Conservation (phyloP, 208 protist genomes). For the Trypanosoma cruzi region DNA sequence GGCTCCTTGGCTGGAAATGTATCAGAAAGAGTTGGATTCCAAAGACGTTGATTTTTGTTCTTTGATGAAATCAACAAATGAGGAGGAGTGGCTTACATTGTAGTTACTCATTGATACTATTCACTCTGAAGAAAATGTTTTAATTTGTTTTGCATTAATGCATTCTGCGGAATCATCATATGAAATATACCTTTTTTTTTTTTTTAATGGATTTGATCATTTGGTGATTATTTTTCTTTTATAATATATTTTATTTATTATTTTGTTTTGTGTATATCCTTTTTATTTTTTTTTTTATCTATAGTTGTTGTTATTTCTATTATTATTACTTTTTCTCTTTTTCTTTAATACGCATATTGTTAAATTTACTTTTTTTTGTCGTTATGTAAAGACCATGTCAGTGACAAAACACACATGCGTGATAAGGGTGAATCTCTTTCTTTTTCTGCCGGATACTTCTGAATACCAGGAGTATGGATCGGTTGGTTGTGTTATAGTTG, state of each 20-base stretch:
- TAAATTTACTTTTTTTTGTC: constrained; percentile 7
- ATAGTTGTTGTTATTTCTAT: constrained; percentile 23
- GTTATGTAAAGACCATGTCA: constrained; percentile 18
- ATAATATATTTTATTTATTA: neutral
- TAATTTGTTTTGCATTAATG: constrained; percentile 4
- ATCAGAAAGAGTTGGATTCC: constrained; percentile 76
- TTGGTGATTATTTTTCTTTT: neutral
- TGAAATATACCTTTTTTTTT: neutral
- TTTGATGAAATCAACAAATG: constrained; percentile 61
- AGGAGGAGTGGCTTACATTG: constrained; percentile 83
- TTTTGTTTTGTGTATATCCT: neutral
- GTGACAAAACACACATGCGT: constrained; percentile 51
- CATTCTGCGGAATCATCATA: neutral
- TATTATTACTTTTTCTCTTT: constrained; percentile 25
- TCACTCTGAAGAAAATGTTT: neutral
- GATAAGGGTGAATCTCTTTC: constrained; percentile 47
- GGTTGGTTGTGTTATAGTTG: constrained; percentile 64
- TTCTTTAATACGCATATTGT: too few species aligned
- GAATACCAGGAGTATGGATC: constrained; percentile 60
- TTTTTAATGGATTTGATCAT: neutral
- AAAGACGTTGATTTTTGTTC: constrained; percentile 77
- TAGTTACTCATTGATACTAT: constrained; percentile 29
- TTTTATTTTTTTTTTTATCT: neutral
- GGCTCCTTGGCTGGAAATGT: constrained; percentile 65
- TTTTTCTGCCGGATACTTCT: constrained; percentile 39